A percentile compares a stretch with the other conserved stretches of the same genome.
These are phyloP conservation scores for Globisporangium spinosum DNA, from an alignment of 352 stramenopile genomes.

Conservation along the genomic window DNA sequence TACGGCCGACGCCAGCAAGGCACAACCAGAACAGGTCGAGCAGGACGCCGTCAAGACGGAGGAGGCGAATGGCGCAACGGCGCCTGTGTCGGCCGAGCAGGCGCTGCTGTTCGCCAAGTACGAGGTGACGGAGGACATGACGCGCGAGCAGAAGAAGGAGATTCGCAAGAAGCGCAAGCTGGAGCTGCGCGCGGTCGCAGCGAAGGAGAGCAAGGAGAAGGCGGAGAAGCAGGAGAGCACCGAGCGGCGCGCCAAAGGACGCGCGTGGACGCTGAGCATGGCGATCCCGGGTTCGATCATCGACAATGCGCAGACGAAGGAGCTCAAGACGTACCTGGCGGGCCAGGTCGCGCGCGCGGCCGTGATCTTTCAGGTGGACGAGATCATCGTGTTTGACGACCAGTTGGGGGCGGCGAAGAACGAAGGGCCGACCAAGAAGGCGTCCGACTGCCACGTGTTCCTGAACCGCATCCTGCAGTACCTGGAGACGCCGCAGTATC, in stretches of 20 bases:
- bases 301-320: constrained; percentile 96
- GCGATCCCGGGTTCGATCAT: constrained; percentile 95
- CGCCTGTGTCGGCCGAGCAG: constrained; percentile 2
- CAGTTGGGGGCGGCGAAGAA: constrained; percentile 66
- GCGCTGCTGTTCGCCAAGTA: constrained; percentile 15
- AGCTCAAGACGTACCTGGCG: constrained; percentile 95
- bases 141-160: constrained; percentile 59
- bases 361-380: constrained; percentile 97
- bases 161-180: constrained; percentile 71
- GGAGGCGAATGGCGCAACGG: constrained; percentile 4
- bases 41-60: constrained; percentile 5
- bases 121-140: constrained; percentile 34
- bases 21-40: constrained; percentile 23
- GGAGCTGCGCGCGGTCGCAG: constrained; percentile 40
- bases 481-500: constrained; percentile 97
- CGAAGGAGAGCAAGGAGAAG: constrained; percentile 35
- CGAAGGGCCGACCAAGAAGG: constrained; percentile 53
- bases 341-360: constrained; percentile 95
- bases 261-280: constrained; percentile 94
- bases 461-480: constrained; percentile 94
- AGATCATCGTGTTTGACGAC: constrained; percentile 98
- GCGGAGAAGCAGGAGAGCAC: constrained; percentile 26
- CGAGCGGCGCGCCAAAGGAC: constrained; percentile 53
- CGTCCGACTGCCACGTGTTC: constrained; percentile 80
- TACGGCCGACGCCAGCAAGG: not conserved